Conservation (phyloP, 2,329 filamentous ascomycete species). For the Periconia sp. region DNA sequence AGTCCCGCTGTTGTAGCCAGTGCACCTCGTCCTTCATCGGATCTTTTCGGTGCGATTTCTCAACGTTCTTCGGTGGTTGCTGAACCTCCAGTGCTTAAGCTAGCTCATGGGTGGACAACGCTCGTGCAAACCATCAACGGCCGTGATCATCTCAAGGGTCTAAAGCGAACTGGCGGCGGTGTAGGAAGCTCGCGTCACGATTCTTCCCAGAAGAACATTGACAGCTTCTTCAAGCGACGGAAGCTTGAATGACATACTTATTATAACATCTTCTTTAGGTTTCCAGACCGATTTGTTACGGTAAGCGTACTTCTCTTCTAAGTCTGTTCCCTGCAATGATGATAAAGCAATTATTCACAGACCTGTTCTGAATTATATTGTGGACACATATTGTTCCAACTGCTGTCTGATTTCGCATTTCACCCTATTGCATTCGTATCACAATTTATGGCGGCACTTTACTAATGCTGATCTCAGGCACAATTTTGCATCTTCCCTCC, state of each 20-base stretch:
- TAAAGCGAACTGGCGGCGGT: slow-evolving; percentile 82
- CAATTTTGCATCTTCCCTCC: background rate
- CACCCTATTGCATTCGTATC: background rate
- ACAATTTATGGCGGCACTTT: background rate
- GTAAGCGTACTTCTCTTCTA: slow-evolving; percentile 29
- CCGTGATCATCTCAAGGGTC: slow-evolving; percentile 71
- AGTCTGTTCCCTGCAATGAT: slow-evolving; percentile 52
- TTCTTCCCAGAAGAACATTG: slow-evolving; percentile 74
- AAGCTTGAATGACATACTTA: slow-evolving; percentile 7
- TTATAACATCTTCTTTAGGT: no score
- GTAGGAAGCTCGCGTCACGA: slow-evolving; percentile 82
- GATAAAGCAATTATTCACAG: slow-evolving; percentile 72
- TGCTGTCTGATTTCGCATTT: slow-evolving; percentile 71
- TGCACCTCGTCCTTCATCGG: no score
- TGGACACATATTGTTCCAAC: slow-evolving; percentile 78
- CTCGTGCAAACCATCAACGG: slow-evolving; percentile 70
- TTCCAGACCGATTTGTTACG: background rate
- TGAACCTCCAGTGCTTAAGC: background rate
- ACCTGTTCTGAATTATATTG: slow-evolving; percentile 80
- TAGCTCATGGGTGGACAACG: slow-evolving; percentile 51
- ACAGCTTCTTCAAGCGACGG: slow-evolving; percentile 75
- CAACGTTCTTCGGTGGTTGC: no score
- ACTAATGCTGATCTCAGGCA: slow-evolving; percentile 1
- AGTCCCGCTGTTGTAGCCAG: no score
- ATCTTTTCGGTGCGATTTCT: no score